A percentile compares a stretch with the other conserved stretches of the same genome.
phyloP scores from a whole-genome alignment of 108 stramenopile species.

The Stephanodiscus triporus region DNA sequence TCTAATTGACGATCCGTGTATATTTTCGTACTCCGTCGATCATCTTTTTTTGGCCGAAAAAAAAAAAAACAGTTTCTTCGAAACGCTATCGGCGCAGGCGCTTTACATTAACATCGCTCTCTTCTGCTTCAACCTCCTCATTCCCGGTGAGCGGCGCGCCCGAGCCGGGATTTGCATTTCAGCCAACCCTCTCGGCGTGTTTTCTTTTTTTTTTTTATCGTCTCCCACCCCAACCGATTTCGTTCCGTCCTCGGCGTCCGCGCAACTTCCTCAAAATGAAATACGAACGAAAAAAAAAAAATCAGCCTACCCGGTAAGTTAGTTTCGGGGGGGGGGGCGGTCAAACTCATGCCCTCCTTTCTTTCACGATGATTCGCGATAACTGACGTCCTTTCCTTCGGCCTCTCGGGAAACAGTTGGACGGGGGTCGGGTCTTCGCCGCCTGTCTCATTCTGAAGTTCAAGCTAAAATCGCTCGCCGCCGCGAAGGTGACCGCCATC shows the following conservation, averaged over 20 bases:
- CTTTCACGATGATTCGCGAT: not conserved
- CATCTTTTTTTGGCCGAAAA: no score
- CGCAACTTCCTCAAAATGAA: no score
- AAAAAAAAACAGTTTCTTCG: conserved; percentile 22
- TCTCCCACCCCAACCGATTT: no score
- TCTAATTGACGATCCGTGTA: not conserved
- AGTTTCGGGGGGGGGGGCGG: not conserved
- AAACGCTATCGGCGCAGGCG: conserved; percentile 33
- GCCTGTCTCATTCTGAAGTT: conserved; percentile 33
- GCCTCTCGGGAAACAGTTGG: not conserved
- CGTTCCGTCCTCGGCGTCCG: no score
- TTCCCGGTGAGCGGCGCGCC: conserved; percentile 31
- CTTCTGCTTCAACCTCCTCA: conserved; percentile 39
- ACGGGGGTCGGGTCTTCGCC: conserved; percentile 53
- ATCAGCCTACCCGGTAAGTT: conserved; percentile 26
- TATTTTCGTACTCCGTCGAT: no score
- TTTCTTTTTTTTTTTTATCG: not conserved
- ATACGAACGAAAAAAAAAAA: not conserved
- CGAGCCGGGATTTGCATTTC: no score
- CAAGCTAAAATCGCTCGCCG: conserved; percentile 20
- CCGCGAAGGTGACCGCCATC: conserved; percentile 42
- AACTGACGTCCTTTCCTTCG: not conserved
- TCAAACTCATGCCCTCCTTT: not conserved
- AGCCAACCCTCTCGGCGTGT: no score
- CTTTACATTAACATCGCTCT: conserved; percentile 41